A percentile compares a stretch with the other conserved stretches of the same genome.
phyloP scores from a whole-genome alignment of 208 protist genomes.

The Crithidia sp. region DNA sequence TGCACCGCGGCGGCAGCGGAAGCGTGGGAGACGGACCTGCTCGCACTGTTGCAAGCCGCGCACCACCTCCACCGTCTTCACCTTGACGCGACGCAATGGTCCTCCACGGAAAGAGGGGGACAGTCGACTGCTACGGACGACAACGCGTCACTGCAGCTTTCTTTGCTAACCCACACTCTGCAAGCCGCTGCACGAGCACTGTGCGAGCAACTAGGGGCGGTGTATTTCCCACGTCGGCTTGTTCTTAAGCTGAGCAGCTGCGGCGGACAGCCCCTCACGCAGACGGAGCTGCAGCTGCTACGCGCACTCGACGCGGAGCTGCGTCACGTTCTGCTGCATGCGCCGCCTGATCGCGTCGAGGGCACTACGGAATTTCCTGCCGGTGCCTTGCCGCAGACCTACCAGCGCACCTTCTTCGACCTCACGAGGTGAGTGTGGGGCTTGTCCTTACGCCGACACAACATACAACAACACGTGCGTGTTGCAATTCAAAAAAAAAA shows the following conservation, averaged over 20 bases:
- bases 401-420: neutral
- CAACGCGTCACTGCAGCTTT: neutral
- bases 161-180: constrained; percentile 15
- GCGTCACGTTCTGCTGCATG: constrained; percentile 7
- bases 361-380: neutral
- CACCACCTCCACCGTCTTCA: constrained; percentile 21
- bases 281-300: constrained; percentile 19
- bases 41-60: constrained; percentile 17
- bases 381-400: constrained; percentile 11
- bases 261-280: constrained; percentile 1
- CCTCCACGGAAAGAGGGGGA: no score
- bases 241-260: no score
- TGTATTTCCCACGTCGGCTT: constrained; percentile 29
- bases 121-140: no score
- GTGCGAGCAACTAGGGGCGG: constrained; percentile 38
- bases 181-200: constrained; percentile 46
- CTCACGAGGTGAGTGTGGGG: neutral
- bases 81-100: neutral
- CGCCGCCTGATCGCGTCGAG: neutral
- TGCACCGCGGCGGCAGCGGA: neutral
- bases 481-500: neutral
- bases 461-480: neutral
- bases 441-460: neutral
- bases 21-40: constrained; percentile 29
- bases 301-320: constrained; percentile 20